A percentile compares a stretch with the other conserved stretches of the same genome.
phyloP scores from a whole-genome alignment of 1,139 yeast genomes.

The Saccharomycopsis hybrid region DNA sequence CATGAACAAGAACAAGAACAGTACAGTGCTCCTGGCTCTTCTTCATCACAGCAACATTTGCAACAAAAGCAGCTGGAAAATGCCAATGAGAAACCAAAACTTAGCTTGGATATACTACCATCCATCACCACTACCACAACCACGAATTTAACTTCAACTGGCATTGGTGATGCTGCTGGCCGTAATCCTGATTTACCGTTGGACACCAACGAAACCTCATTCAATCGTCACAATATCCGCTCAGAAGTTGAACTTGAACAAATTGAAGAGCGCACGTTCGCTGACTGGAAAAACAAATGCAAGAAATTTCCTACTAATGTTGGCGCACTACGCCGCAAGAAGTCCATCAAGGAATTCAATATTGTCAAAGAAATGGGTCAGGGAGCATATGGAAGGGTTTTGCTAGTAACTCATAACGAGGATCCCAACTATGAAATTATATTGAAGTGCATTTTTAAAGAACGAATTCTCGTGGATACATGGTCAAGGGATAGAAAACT shows the following conservation, averaged over 20 bases:
- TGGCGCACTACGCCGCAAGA: conserved; percentile 56
- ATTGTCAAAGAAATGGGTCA: conserved; percentile 81
- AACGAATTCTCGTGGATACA: conserved; percentile 87
- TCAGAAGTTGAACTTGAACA: conserved; percentile 37
- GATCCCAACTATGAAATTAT: conserved; percentile 64
- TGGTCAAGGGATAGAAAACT: conserved; percentile 91
- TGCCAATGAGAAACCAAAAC: neutral
- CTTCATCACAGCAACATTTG: too few species aligned
- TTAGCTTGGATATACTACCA: too few species aligned
- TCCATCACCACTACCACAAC: neutral
- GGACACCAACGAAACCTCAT: neutral
- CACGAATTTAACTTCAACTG: neutral
- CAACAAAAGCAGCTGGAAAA: too few species aligned
- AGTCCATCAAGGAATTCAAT: conserved; percentile 63
- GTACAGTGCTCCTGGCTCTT: neutral
- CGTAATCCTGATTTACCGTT: neutral
- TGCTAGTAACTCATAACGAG: conserved; percentile 62
- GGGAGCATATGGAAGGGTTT: conserved; percentile 95
- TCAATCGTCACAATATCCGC: neutral
- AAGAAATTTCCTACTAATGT: conserved; percentile 48
- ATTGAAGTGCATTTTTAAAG: conserved; percentile 84
- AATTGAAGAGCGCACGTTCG: conserved; percentile 40
- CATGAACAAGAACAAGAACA: neutral
- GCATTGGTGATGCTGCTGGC: too few species aligned
- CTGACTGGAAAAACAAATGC: conserved; percentile 33